A percentile compares a stretch with the other conserved stretches of the same genome.
phyloP scores from a whole-genome alignment of 1,284 basidiomycete species.

The Leccinum huronense region DNA sequence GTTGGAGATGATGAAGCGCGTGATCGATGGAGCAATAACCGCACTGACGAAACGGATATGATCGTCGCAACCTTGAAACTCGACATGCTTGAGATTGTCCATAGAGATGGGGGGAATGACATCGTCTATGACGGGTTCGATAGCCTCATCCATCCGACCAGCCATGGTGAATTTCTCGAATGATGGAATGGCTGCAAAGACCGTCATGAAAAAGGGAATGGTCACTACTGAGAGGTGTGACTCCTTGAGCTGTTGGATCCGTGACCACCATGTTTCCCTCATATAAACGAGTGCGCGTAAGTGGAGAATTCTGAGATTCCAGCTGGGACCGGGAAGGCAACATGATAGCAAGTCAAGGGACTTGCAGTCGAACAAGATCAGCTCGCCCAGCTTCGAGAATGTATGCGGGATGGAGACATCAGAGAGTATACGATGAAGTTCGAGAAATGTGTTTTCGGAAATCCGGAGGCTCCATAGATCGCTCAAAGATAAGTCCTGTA shows the following conservation, averaged over 20 bases:
- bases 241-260: constrained; percentile 25
- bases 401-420: constrained; percentile 28
- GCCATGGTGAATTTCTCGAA: constrained; percentile 25
- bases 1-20: constrained; percentile 16
- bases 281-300: constrained; percentile 12
- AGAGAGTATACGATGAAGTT: constrained; percentile 27
- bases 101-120: constrained; percentile 6
- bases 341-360: constrained; percentile 17
- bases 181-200: constrained; percentile 24
- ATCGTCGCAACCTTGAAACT: constrained; percentile 5
- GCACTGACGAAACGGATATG: constrained; percentile 10
- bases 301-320: constrained; percentile 26
- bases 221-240: constrained; percentile 16
- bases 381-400: constrained; percentile 37
- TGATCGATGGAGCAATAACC: constrained; percentile 25
- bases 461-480: constrained; percentile 40
- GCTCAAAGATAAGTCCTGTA: constrained; percentile 47
- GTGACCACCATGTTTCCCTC: constrained; percentile 20
- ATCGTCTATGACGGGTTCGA: background rate
- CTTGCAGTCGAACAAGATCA: constrained; percentile 22
- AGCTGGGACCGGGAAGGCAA: constrained; percentile 26
- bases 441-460: constrained; percentile 25
- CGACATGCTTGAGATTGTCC: constrained; percentile 23
- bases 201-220: constrained; percentile 6
- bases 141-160: background rate